A percentile compares a stretch with the other conserved stretches of the same genome.
These are phyloP conservation scores for Stemphylium vesicarium DNA, from an alignment of 2,329 filamentous ascomycete species.

Conservation along the genomic window DNA sequence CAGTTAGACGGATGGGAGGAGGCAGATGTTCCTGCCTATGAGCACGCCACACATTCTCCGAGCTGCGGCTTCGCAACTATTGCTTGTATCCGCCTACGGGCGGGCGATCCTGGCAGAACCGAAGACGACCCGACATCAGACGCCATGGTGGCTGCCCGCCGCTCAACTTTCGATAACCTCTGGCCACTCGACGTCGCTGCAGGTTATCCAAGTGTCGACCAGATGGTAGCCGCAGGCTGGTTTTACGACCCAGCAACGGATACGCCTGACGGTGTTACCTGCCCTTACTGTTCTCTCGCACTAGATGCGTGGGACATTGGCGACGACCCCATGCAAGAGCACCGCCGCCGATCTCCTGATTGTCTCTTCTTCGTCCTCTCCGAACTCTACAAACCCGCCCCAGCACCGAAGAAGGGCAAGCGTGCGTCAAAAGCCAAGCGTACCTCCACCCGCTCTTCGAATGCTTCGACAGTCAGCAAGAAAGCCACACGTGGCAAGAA, in stretches of 20 bases:
- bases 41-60: conserved; percentile 83
- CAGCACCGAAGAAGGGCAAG: conserved; percentile 36
- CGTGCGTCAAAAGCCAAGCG: conserved; percentile 36
- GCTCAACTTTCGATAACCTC: conserved; percentile 78
- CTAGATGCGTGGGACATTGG: conserved; percentile 94
- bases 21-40: conserved; percentile 79
- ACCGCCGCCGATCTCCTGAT: conserved; percentile 76
- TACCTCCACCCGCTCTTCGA: conserved; percentile 31
- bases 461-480: conserved; percentile 20
- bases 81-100: conserved; percentile 60
- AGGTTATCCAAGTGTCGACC: conserved; percentile 55
- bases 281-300: conserved; percentile 86
- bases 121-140: conserved; percentile 76
- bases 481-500: conserved; percentile 25
- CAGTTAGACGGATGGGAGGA: conserved; percentile 91
- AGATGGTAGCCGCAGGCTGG: conserved; percentile 93
- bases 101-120: conserved; percentile 67
- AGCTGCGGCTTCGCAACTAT: conserved; percentile 87
- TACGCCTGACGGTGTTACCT: conserved; percentile 87
- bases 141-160: conserved; percentile 76
- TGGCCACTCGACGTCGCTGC: conserved; percentile 79
- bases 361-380: conserved; percentile 82
- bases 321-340: conserved; percentile 91
- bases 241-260: conserved; percentile 86
- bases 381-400: conserved; percentile 57